Base-by-base conservation (phyloP, 202 grass and related monocot species). In the Hordeum pubiflorum region DNA sequence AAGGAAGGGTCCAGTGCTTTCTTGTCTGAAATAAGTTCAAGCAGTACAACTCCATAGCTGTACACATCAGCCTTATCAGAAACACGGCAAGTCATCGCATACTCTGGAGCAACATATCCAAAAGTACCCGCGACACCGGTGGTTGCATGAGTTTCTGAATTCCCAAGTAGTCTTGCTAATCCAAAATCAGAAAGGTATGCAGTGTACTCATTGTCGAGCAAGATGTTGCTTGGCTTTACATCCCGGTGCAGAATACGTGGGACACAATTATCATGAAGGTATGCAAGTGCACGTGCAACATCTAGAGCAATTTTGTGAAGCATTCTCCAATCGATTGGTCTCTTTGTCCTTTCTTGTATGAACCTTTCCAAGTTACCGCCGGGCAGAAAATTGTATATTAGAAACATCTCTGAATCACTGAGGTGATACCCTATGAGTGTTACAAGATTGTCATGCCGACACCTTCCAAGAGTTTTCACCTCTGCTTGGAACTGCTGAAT, bases 281-380 rank as follows among this genome's bases (percentile, higher is more conserved):
- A 97, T 72, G 89, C 86, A 59, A 97, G 91, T 83, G 93, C 93
- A 54, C 87, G 88, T 33, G 93, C 93, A 76, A 97, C 67, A 77
- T 97, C 93, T 85, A 97, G 84, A 81, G 91, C 91, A 84, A 97
- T 97, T 87, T 97, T 97, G 84, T 97, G 93, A 87, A 97, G 93
- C 93, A 91, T 97, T 88, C 89, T 91, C 93, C 93, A 97, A 78
- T 93, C 83, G 40, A 97, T 85, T 50, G 91, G 87, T 67, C 91
- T 89, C 86, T 91, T 97, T 4, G 34, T 87, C 82, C 93, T 93
- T 87, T 97, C 91, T 72, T 91, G 91, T 83, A 97, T 89, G 82
- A 97, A 97, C 43, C 91, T 91, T 83, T 97, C 93, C 82, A 97
- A 87, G 83, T 97, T 97, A 87, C 93, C 93, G 44, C 91, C 93